phyloP scores from a whole-genome alignment of 305 asterid genomes.

The Striga hermonthica region DNA sequence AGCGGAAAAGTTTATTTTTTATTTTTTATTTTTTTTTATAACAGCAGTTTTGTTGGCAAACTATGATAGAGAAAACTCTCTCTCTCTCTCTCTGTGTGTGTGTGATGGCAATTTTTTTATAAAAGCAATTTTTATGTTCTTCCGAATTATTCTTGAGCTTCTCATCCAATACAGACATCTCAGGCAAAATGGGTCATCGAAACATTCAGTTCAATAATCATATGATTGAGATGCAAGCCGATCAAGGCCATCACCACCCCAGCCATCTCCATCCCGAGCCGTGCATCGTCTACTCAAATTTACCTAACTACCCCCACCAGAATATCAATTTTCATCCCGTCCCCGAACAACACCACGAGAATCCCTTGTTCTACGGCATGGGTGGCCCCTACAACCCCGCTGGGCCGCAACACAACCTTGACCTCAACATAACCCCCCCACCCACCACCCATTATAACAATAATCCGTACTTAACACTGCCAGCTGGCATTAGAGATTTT shows the following conservation, averaged over 20 bases:
- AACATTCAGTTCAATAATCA: slow-evolving; percentile 48
- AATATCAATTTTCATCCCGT: slow-evolving; percentile 43
- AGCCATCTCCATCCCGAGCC: slow-evolving; percentile 49
- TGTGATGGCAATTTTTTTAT: no score
- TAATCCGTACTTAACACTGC: slow-evolving; percentile 48
- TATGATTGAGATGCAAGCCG: slow-evolving; percentile 50
- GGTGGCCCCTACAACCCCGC: slow-evolving; percentile 37
- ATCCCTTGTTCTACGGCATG: slow-evolving; percentile 50
- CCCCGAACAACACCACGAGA: slow-evolving; percentile 54
- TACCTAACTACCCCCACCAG: slow-evolving; percentile 49
- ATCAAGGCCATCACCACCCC: slow-evolving; percentile 43
- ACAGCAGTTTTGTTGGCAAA: no score
- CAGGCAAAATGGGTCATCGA: slow-evolving; percentile 58
- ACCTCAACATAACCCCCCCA: slow-evolving; percentile 45
- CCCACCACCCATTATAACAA: slow-evolving; percentile 43
- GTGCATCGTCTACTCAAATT: slow-evolving; percentile 47
- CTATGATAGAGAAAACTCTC: no score
- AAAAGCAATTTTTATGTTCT: neutral
- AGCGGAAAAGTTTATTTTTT: neutral
- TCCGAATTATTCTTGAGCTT: neutral
- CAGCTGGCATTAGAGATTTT: slow-evolving; percentile 48
- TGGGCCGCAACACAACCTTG: slow-evolving; percentile 50
- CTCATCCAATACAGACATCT: slow-evolving; percentile 40
- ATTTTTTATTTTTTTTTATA: neutral
- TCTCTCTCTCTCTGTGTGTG: no score